Percentiles rank a stretch among this genome's conserved stretches.
These are phyloP conservation scores for Miamiensis avidus DNA, from an alignment of 169 alveolate species.

Conservation along the genomic window DNA sequence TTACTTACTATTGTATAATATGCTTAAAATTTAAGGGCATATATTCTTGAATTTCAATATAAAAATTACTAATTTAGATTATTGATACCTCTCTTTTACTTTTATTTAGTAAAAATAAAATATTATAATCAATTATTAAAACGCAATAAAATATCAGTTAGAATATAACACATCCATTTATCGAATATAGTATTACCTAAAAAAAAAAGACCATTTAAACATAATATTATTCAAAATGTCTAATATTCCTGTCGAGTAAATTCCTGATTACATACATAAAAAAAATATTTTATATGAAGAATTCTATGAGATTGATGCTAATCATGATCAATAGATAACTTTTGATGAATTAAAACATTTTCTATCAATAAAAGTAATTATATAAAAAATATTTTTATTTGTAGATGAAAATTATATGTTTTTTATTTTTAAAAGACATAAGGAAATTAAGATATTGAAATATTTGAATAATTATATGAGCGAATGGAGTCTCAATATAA, in stretches of 20 bases:
- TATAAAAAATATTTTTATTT: no score
- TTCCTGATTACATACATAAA: no score
- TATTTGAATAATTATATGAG: constrained; percentile 7
- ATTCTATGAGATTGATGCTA: constrained; percentile 1
- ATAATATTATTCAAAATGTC: not conserved
- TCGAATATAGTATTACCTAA: not conserved
- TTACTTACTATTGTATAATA: not conserved
- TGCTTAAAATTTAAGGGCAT: not conserved
- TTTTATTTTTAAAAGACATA: not conserved
- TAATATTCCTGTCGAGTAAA: no score
- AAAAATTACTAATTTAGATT: no score
- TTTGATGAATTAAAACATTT: not conserved
- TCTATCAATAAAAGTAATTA: not conserved
- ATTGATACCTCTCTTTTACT: no score
- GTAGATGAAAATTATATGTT: no score
- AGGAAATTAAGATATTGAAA: not conserved
- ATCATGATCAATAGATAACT: constrained; percentile 7
- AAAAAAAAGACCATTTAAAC: not conserved
- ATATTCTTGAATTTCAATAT: no score
- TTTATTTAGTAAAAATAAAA: not conserved
- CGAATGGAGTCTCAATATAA: not conserved
- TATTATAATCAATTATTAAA: not conserved
- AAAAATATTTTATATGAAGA: constrained; percentile 7
- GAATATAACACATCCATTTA: not conserved
- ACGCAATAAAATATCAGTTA: not conserved